Evolutionary conservation across 805 yeast species (phyloP), one percentile per base, ranked within the genome.

Genomic region (Pichia thaimueangensis): DNA sequence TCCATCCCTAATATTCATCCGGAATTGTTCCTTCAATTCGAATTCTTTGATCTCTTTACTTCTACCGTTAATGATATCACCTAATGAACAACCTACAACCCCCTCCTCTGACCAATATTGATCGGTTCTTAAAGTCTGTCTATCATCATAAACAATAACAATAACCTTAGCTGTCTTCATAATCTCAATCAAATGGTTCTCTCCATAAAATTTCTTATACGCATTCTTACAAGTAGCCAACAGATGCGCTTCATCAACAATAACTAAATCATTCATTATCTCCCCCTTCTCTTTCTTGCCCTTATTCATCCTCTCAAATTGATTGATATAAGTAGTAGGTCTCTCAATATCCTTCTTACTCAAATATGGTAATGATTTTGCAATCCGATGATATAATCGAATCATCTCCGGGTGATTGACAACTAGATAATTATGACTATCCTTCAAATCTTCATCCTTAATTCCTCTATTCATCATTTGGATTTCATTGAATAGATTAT

Each of bases 321-420:
- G 58, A 47, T 70, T 70, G 35, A 70, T 64, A 37, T 69, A 49
- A 0, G 73, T 64, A 1, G 75, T 70, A 6, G 75, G 75, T 46
- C 74, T 59, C 43, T 70, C 72, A n/a, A 70, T 45, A 9, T 69
- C 65, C 1, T 61, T 48, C 42, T 62, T 64, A 2, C 55, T 48
- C 20, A 70, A 56, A 38, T 67, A 67, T n/a, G 60, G 54, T 38
- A 67, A 69, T 19, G 60, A 51, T 35, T 53, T 54, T 3, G 70
- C 52, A 10, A 69, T 64, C 42, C 71, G 59, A 41, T 64, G 63
- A 40, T 70, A 70, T 13, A 70, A 47, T 51, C 69, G 69, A 30
- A 70, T 47, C 74, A 70, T 70, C 46, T 70, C 75, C 1, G 75
- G 75, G 48, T 70, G 74, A 38, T 70, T 70, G 1, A 70, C 75